phyloP scores from a whole-genome alignment of 2,329 filamentous ascomycete genomes.

The Venturia aucupariae region DNA sequence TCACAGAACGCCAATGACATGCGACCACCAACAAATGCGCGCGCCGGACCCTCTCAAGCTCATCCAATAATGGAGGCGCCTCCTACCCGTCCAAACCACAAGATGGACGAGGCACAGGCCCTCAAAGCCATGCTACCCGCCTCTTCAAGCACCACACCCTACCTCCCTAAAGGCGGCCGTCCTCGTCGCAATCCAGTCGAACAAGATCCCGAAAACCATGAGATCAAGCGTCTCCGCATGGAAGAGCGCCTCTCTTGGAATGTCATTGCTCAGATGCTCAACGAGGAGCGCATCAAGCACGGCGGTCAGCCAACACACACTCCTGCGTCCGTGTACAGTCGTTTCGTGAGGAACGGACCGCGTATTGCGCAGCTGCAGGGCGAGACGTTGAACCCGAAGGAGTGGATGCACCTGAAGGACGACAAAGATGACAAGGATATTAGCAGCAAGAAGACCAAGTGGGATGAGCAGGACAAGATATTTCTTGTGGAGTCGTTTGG shows the following conservation, averaged over 20 bases:
- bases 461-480: constrained; percentile 5
- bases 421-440: neutral
- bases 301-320: constrained; percentile 20
- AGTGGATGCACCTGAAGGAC: constrained; percentile 26
- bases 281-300: constrained; percentile 14
- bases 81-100: neutral
- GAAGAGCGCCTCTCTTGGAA: constrained; percentile 22
- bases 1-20: neutral
- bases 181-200: constrained; percentile 13
- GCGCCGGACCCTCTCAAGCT: neutral
- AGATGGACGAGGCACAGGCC: neutral
- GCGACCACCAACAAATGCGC: neutral
- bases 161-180: neutral
- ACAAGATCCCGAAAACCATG: constrained; percentile 24
- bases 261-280: constrained; percentile 22
- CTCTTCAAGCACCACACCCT: neutral
- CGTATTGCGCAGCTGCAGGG: constrained; percentile 21
- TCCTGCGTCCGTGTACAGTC: constrained; percentile 26
- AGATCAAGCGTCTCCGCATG: constrained; percentile 26
- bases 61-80: neutral
- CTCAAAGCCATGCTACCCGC: constrained; percentile 4
- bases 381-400: constrained; percentile 26
- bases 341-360: constrained; percentile 26
- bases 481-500: constrained; percentile 6
- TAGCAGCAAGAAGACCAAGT: neutral